These are phyloP conservation scores for Aspergillus sp. DNA, from an alignment of 2,329 filamentous ascomycete genomes.

Conservation along the genomic window DNA sequence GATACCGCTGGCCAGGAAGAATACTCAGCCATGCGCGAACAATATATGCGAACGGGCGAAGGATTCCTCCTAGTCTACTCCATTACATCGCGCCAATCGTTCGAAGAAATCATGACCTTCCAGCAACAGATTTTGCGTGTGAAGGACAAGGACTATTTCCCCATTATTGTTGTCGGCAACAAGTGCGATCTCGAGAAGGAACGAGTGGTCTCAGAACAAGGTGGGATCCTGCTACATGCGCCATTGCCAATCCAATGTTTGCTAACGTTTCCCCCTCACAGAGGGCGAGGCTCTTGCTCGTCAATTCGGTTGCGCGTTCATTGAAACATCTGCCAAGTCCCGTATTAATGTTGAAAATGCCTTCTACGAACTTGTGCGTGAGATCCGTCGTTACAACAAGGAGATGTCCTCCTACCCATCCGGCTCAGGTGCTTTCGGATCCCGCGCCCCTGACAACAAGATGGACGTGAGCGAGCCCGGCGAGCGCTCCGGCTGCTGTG, in stretches of 20 bases:
- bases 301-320: slow-evolving; percentile 95
- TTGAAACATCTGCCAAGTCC: slow-evolving; percentile 98
- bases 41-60: slow-evolving; percentile 99
- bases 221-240: slow-evolving; percentile 52
- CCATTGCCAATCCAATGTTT: background rate
- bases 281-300: slow-evolving; percentile 86
- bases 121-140: slow-evolving; percentile 98
- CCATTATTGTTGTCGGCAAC: slow-evolving; percentile 98
- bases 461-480: slow-evolving; percentile 69
- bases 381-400: slow-evolving; percentile 97
- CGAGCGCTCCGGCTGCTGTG: slow-evolving; percentile 69
- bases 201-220: slow-evolving; percentile 86
- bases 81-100: slow-evolving; percentile 94
- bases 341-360: slow-evolving; percentile 98
- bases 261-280: slow-evolving; percentile 40
- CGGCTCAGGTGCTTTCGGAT: slow-evolving; percentile 62
- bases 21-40: slow-evolving; percentile 98
- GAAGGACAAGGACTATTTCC: slow-evolving; percentile 99
- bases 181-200: slow-evolving; percentile 97
- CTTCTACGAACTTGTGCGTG: slow-evolving; percentile 97
- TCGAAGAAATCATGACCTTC: slow-evolving; percentile 98
- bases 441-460: slow-evolving; percentile 62
- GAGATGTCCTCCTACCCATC: slow-evolving; percentile 89
- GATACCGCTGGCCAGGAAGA: slow-evolving; percentile 98
- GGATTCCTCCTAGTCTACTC: slow-evolving; percentile 98